Evolutionary conservation across 768 basidiomycete species (phyloP).

Genomic region (Tricholoma bakamatsutake): DNA sequence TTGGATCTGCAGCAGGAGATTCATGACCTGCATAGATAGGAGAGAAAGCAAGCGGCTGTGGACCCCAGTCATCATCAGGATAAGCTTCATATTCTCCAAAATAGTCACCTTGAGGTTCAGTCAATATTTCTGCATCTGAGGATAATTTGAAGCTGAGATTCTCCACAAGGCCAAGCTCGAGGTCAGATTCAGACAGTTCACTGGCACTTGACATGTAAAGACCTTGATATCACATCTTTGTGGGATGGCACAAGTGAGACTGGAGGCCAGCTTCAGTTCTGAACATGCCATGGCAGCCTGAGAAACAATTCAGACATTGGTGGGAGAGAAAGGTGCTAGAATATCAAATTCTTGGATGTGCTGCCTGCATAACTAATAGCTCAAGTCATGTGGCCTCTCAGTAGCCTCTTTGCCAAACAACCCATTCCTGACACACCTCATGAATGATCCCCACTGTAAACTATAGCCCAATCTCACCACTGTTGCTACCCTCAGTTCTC

Average conservation of each 20-base stretch:
- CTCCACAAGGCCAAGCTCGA: neutral
- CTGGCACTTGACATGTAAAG: neutral
- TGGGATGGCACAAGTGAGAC: conserved; percentile 1
- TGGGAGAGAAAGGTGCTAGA: neutral
- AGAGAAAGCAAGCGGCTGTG: too few species aligned
- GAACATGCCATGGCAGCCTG: too few species aligned
- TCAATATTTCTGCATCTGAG: neutral
- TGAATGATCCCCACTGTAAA: neutral
- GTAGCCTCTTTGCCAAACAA: neutral
- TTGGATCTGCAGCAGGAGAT: neutral
- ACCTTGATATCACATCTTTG: neutral
- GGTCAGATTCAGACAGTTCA: neutral
- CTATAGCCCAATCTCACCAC: neutral
- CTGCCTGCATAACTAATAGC: neutral
- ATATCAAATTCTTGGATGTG: neutral
- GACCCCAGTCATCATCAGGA: too few species aligned
- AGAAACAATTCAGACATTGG: neutral
- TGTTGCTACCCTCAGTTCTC: neutral
- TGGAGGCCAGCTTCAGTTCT: too few species aligned
- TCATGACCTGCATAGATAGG: neutral
- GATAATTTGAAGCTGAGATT: neutral
- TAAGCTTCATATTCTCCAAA: too few species aligned
- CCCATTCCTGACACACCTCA: neutral
- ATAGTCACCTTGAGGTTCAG: too few species aligned
- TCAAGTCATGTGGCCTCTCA: neutral